phyloP scores from a whole-genome alignment of 2,329 filamentous ascomycete genomes.

The Aspergillus sp. region DNA sequence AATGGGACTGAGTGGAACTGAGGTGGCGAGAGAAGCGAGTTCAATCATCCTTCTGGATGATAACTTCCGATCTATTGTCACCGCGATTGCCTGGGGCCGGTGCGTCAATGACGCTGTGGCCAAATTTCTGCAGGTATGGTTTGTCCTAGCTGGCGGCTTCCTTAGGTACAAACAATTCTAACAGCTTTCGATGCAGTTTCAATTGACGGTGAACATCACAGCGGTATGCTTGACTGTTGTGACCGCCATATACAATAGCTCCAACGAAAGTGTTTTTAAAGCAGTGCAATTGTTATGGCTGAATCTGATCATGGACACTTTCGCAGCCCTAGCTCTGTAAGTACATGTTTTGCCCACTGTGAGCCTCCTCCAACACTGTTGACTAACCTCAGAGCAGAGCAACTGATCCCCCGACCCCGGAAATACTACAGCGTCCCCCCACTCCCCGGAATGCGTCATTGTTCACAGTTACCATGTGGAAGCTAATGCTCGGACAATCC shows the following conservation, averaged over 20 bases:
- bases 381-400: slow-evolving; percentile 44
- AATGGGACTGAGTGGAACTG: slow-evolving; percentile 65
- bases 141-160: no score
- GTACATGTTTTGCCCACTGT: slow-evolving; percentile 38
- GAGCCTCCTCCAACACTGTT: slow-evolving; percentile 1
- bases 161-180: not conserved
- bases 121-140: slow-evolving; percentile 58
- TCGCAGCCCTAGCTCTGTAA: slow-evolving; percentile 70
- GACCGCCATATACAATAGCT: slow-evolving; percentile 69
- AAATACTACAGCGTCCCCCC: slow-evolving; percentile 74
- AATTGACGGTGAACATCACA: slow-evolving; percentile 81
- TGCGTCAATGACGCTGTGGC: slow-evolving; percentile 66
- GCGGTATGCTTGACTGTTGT: slow-evolving; percentile 84
- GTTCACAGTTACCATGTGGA: slow-evolving; percentile 92
- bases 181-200: slow-evolving; percentile 29
- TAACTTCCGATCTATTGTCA: slow-evolving; percentile 63
- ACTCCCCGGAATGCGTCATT: slow-evolving; percentile 66
- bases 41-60: slow-evolving; percentile 67
- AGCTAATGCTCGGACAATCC: slow-evolving; percentile 92
- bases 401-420: slow-evolving; percentile 78
- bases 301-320: slow-evolving; percentile 92
- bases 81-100: slow-evolving; percentile 65
- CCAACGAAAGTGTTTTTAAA: slow-evolving; percentile 70
- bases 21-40: slow-evolving; percentile 65
- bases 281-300: slow-evolving; percentile 91